Conservation (phyloP, 2,329 filamentous ascomycete species). For the Pseudogymnoascus verrucosus region DNA sequence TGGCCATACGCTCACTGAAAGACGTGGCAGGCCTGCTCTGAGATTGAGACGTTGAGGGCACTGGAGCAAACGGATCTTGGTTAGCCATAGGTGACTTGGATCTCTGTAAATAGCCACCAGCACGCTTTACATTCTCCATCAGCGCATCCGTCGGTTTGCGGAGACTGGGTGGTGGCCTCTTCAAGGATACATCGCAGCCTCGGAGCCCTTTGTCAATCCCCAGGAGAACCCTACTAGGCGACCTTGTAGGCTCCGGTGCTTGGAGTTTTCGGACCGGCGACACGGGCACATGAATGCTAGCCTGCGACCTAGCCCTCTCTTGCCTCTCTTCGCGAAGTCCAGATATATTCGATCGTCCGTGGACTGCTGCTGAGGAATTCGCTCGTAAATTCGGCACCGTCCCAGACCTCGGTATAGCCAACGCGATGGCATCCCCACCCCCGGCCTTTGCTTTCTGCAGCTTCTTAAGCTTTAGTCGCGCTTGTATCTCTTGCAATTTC, state of each 20-base stretch:
- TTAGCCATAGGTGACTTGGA: constrained; percentile 27
- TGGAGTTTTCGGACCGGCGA: constrained; percentile 58
- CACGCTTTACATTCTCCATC: constrained; percentile 24
- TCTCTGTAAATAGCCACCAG: constrained; percentile 38
- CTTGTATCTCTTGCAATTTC: constrained; percentile 81
- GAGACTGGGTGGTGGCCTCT: constrained; percentile 45
- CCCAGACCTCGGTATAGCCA: constrained; percentile 9
- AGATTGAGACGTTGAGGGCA: constrained; percentile 17
- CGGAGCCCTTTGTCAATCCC: constrained; percentile 85
- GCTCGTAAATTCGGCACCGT: constrained; percentile 17
- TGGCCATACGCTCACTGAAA: constrained; percentile 81
- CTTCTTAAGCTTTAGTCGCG: constrained; percentile 78
- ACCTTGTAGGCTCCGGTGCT: constrained; percentile 46
- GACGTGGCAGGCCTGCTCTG: constrained; percentile 38
- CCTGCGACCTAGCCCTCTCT: constrained; percentile 27
- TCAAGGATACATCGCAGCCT: constrained; percentile 76
- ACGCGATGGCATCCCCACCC: constrained; percentile 16
- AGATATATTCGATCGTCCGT: constrained; percentile 22
- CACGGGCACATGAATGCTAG: constrained; percentile 62
- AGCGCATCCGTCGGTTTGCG: constrained; percentile 29
- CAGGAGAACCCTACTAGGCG: constrained; percentile 69
- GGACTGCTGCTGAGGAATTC: constrained; percentile 21
- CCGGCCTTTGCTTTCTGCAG: constrained; percentile 58
- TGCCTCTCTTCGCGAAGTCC: constrained; percentile 19
- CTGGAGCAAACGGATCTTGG: constrained; percentile 13